phyloP scores from a whole-genome alignment of 2,329 filamentous ascomycete genomes.

The Alternaria dauci region DNA sequence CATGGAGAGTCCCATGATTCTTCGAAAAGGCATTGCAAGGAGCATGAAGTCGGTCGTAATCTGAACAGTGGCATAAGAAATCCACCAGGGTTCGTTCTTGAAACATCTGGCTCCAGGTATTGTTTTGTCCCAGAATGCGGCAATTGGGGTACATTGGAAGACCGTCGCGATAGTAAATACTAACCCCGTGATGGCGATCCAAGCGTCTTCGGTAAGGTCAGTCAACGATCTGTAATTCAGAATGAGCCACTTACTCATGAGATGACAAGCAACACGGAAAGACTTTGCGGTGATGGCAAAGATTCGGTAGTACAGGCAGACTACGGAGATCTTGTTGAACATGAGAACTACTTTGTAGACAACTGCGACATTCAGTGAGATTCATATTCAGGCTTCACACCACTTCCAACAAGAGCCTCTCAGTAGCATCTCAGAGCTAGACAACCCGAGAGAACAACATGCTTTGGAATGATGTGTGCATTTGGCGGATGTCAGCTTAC shows the following conservation, averaged over 20 bases:
- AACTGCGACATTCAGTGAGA: slow-evolving; percentile 13
- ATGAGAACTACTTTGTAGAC: slow-evolving; percentile 51
- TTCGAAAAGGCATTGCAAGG: slow-evolving; percentile 29
- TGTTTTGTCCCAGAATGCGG: slow-evolving; percentile 42
- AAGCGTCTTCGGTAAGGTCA: slow-evolving; percentile 12
- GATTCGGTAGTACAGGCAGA: slow-evolving; percentile 47
- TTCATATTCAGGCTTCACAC: neutral
- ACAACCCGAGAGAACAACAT: neutral
- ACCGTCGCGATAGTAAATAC: slow-evolving; percentile 43
- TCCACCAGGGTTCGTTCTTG: slow-evolving; percentile 37
- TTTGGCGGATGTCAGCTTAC: slow-evolving; percentile 7
- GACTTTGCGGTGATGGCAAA: slow-evolving; percentile 38
- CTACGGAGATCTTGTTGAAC: slow-evolving; percentile 47
- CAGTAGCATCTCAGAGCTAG: neutral
- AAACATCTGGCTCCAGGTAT: slow-evolving; percentile 42
- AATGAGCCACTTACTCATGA: slow-evolving; percentile 26
- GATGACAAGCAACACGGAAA: slow-evolving; percentile 37
- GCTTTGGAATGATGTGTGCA: neutral
- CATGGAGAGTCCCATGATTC: slow-evolving; percentile 32
- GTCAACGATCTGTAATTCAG: neutral
- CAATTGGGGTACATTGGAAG: slow-evolving; percentile 45
- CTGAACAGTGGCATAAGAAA: slow-evolving; percentile 33
- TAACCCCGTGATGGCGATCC: slow-evolving; percentile 45
- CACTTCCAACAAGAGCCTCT: neutral
- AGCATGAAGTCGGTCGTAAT: slow-evolving; percentile 33